Conservation (phyloP, 495 filamentous ascomycete species). For the Rhypophila decipiens region DNA sequence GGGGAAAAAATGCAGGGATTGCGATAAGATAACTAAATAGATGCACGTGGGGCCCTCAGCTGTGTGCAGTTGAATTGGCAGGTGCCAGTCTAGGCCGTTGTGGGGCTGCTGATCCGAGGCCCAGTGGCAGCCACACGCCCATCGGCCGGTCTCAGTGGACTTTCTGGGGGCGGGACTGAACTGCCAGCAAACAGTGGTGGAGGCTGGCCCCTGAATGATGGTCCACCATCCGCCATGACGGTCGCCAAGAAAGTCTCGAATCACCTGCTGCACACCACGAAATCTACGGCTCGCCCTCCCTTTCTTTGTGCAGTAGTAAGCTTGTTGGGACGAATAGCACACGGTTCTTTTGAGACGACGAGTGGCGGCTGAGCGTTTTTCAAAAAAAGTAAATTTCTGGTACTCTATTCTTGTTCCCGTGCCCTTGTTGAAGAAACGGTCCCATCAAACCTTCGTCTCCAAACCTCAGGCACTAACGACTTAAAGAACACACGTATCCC, state of each 20-base stretch:
- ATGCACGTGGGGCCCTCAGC: not conserved
- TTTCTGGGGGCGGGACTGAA: not conserved
- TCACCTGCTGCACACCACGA: conserved; percentile 1
- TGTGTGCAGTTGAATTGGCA: not conserved
- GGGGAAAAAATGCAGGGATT: not conserved
- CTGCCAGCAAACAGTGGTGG: not conserved
- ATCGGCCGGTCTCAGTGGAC: not conserved
- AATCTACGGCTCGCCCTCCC: not conserved
- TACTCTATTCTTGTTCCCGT: not conserved
- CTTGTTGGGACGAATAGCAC: not conserved
- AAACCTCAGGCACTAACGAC: not conserved
- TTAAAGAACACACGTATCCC: not conserved
- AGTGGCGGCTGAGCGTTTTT: not conserved
- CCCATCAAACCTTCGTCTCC: not conserved
- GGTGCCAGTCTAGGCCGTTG: not conserved
- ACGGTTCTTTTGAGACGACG: not conserved
- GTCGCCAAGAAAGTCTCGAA: conserved; percentile 21
- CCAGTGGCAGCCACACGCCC: too few species aligned
- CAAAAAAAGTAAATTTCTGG: not conserved
- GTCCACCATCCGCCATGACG: conserved; percentile 15
- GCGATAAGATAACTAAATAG: not conserved
- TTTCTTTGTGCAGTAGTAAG: not conserved
- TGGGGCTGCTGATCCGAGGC: not conserved
- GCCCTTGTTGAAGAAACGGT: not conserved
- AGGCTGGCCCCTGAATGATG: not conserved